Evolutionary conservation across 345 rosid genomes (phyloP).

Genomic region (Raphanus sativus): DNA sequence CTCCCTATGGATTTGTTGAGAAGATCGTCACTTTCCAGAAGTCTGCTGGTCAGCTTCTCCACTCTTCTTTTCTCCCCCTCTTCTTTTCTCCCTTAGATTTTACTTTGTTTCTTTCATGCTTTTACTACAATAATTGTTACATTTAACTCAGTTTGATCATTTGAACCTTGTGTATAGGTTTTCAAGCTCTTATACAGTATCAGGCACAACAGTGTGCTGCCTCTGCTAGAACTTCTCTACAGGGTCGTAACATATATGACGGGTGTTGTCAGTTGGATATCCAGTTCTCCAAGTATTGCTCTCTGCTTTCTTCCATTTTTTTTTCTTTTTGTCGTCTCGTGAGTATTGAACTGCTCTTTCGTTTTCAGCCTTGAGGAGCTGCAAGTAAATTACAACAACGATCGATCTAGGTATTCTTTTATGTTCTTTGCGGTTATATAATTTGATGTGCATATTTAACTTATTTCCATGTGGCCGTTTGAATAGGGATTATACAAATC

Average conservation of each 20-base stretch:
- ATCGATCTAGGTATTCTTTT: constrained; percentile 75
- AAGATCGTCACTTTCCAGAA: constrained; percentile 97
- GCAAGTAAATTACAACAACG: constrained; percentile 98
- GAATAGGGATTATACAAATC: constrained; percentile 90
- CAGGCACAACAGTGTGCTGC: constrained; percentile 75
- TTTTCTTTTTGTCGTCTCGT: neutral
- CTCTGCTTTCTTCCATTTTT: constrained; percentile 8
- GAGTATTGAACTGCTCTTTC: constrained; percentile 30
- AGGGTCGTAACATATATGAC: constrained; percentile 98
- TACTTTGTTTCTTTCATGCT: too few relatives aligned
- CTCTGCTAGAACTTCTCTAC: constrained; percentile 82
- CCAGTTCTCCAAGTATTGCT: constrained; percentile 85
- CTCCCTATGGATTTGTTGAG: constrained; percentile 91
- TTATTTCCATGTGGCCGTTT: constrained; percentile 15
- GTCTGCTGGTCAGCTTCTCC: constrained; percentile 93
- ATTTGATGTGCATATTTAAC: neutral
- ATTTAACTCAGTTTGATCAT: neutral
- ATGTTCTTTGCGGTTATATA: neutral
- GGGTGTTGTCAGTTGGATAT: constrained; percentile 98
- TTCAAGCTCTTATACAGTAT: constrained; percentile 95
- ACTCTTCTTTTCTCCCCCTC: constrained; percentile 37
- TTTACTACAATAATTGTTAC: too few relatives aligned
- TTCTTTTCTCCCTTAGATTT: too few relatives aligned
- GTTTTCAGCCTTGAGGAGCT: constrained; percentile 82
- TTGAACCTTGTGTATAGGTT: constrained; percentile 52